Conservation (phyloP, 805 yeast species). For the Priceomyces melissophilus region DNA sequence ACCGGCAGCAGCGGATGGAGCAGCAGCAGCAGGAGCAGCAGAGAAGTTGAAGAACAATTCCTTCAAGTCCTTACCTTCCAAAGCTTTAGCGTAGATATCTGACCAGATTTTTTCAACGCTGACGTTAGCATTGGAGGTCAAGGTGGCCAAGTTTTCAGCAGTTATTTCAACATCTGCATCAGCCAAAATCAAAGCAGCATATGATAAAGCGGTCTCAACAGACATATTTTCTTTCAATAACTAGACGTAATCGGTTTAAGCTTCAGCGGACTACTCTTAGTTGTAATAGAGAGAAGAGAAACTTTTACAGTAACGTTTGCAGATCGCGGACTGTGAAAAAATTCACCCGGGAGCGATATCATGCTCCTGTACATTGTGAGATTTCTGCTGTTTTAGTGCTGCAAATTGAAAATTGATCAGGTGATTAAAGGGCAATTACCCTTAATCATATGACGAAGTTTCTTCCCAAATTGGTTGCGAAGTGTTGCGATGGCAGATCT, state of each 20-base stretch:
- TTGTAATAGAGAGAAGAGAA: conserved; percentile 11
- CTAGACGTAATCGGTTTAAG: conserved; percentile 51
- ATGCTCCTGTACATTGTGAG: no score
- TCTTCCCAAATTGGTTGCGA: no score
- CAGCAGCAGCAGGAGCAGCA: conserved; percentile 43
- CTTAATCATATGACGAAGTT: no score
- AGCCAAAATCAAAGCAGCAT: conserved; percentile 50
- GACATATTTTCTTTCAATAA: conserved; percentile 33
- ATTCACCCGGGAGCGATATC: no score
- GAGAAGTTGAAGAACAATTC: conserved; percentile 48
- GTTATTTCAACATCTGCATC: conserved; percentile 46
- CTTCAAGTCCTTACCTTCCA: conserved; percentile 45
- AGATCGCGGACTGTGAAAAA: no score
- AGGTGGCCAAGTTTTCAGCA: conserved; percentile 42
- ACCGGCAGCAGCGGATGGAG: conserved; percentile 34
- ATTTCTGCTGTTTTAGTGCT: no score
- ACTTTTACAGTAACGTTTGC: no score
- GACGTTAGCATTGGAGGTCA: conserved; percentile 40
- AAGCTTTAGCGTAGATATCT: conserved; percentile 46
- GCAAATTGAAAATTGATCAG: no score
- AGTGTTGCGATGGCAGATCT: no score
- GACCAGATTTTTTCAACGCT: conserved; percentile 47
- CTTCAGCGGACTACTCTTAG: conserved; percentile 50
- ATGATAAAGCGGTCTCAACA: conserved; percentile 46
- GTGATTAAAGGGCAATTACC: no score